phyloP scores from a whole-genome alignment of 2,329 filamentous ascomycete genomes.

The Paramyrothecium sp. region DNA sequence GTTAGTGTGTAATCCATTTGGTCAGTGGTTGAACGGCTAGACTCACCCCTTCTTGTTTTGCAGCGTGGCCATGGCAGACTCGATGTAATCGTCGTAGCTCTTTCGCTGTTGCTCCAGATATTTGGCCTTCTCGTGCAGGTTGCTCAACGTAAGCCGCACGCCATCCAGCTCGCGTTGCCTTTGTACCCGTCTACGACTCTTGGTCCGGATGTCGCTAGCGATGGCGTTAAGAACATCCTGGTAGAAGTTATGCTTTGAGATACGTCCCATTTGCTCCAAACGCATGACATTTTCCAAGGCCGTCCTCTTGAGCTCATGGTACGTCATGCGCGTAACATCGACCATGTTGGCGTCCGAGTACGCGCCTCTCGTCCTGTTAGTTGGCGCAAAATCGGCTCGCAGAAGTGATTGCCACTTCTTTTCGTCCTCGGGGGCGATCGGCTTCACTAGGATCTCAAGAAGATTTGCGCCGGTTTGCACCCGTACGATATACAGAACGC shows the following conservation, averaged over 20 bases:
- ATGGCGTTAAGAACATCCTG: conserved; percentile 98
- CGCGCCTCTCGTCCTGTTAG: conserved; percentile 71
- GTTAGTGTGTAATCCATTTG: conserved; percentile 11
- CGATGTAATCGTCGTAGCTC: conserved; percentile 98
- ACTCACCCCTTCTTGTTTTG: conserved; percentile 90
- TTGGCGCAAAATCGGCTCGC: conserved; percentile 72
- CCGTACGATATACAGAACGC: conserved; percentile 95
- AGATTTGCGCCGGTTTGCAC: conserved; percentile 89
- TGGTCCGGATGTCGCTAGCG: conserved; percentile 93
- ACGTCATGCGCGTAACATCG: conserved; percentile 86
- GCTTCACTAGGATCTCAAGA: conserved; percentile 93
- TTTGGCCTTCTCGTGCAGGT: conserved; percentile 80
- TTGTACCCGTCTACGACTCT: conserved; percentile 90
- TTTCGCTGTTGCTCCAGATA: conserved; percentile 95
- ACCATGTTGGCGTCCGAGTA: conserved; percentile 87
- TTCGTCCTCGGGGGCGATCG: conserved; percentile 83
- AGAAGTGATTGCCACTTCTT: conserved; percentile 82
- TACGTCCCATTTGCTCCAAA: conserved; percentile 82
- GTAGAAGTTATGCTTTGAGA: conserved; percentile 88
- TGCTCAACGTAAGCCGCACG: conserved; percentile 70
- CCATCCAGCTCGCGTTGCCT: conserved; percentile 87
- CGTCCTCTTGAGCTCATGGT: conserved; percentile 88
- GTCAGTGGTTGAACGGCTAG: background rate
- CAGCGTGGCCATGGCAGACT: conserved; percentile 94
- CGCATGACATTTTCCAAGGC: conserved; percentile 92